phyloP scores from a whole-genome alignment of 345 rosid species.

The Aurinia saxatilis region DNA sequence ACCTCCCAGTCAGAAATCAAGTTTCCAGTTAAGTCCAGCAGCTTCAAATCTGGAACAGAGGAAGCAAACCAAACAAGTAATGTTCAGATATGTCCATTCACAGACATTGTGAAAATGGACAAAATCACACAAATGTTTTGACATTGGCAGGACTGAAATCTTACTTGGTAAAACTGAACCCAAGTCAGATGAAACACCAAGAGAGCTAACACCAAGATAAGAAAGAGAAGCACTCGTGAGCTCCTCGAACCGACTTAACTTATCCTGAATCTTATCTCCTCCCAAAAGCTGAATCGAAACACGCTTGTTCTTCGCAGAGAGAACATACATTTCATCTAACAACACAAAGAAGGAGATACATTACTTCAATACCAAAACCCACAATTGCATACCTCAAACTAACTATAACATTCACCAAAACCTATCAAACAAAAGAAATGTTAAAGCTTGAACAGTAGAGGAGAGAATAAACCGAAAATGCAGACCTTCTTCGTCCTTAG shows the following conservation, averaged over 20 bases:
- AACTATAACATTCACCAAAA: not conserved
- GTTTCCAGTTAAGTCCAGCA: conserved; percentile 90
- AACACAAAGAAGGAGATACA: not conserved
- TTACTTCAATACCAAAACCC: not conserved
- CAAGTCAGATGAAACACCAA: conserved; percentile 49
- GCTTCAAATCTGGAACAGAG: conserved; percentile 54
- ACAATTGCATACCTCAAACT: no score
- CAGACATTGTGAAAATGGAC: no score
- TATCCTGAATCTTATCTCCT: conserved; percentile 70
- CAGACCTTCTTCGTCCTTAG: conserved; percentile 73
- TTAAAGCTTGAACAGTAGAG: not conserved
- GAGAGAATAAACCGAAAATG: conserved; percentile 4
- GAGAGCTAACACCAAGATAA: conserved; percentile 67
- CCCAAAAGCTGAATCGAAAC: conserved; percentile 77
- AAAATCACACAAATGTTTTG: no score
- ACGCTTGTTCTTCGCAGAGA: conserved; percentile 65
- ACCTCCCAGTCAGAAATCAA: conserved; percentile 91
- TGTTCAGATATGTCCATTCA: not conserved
- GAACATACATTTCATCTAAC: conserved; percentile 94
- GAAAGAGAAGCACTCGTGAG: conserved; percentile 59
- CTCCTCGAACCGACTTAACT: conserved; percentile 70
- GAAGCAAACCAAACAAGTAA: not conserved
- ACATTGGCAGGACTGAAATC: no score
- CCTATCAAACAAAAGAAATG: not conserved
- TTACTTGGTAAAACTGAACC: conserved; percentile 52